Evolutionary conservation across 345 rosid genomes (phyloP), one percentile per base, ranked within the genome.

Genomic region (Lenwebbia sp.): DNA sequence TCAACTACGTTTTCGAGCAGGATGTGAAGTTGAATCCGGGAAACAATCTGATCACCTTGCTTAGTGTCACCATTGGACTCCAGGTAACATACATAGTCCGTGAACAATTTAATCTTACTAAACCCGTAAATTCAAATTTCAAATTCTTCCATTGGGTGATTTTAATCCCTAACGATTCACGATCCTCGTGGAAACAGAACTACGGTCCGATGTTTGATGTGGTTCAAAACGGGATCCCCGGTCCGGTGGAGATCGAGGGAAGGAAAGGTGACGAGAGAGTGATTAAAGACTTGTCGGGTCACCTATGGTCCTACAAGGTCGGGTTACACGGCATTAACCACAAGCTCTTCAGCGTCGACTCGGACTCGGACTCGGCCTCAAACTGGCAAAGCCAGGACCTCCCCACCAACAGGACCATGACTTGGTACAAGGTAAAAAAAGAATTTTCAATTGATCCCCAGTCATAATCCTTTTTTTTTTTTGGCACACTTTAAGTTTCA

Each of bases 51-150:
- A 90, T 95, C 47, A 23, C 93, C n/a, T 84, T 94, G 11, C 92
- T 93, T 6, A 93, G 98, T 33, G 92, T 83, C 40, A 93, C 96
- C 8, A 90, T 94, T 22, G 98, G 96, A 28, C 87, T 92, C 23
- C 89, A 91, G 86, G 98, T 95, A 85, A 84, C 26, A 51, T 41
- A 14, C 15, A 5, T n/a, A 15, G 7, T 3, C 28, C 23, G 37
- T 5, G 11, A 26, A 60, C 25, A 5, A 41, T 6, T 82, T 10
- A 19, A 10, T 60, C 57, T 54, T 2, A 5, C 1, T 17, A 58
- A 12, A 82, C 51, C 54, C 10, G 10, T 22, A n/a, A 17, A 25
- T 82, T 33, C 37, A 14, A 13, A 25, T 11, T n/a, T 5, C 37
- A 14, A 13, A 25, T 7, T 37, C 12, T 15, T 47, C 30, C 14